Conservation (phyloP, 169 alveolate genomes). For the Toxoplasma gondii region DNA sequence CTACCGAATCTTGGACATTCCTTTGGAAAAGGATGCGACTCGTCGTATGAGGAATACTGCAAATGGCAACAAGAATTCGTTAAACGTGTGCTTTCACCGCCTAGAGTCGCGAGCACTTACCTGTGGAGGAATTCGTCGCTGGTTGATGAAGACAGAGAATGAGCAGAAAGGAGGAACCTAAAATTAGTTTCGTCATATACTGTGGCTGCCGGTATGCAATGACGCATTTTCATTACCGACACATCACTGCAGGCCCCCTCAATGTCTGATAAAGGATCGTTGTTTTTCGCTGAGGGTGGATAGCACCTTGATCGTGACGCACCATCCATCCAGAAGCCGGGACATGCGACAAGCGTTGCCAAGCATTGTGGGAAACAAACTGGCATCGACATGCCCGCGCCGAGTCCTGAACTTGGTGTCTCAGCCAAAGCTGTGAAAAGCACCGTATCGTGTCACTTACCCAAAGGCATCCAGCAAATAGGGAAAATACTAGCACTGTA, state of each 20-base stretch:
- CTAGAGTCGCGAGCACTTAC: background rate
- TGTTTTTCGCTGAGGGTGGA: background rate
- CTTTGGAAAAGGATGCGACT: slow-evolving; percentile 79
- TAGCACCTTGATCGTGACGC: background rate
- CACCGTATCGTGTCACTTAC: slow-evolving; percentile 45
- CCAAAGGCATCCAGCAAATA: slow-evolving; percentile 83
- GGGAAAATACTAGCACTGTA: slow-evolving; percentile 83
- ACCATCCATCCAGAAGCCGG: slow-evolving; percentile 88
- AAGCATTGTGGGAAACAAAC: slow-evolving; percentile 85
- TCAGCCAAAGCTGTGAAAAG: background rate
- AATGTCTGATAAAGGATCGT: slow-evolving; percentile 22
- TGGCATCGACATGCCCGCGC: slow-evolving; percentile 57
- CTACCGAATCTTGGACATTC: slow-evolving; percentile 77
- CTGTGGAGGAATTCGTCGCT: slow-evolving; percentile 82
- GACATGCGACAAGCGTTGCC: slow-evolving; percentile 86
- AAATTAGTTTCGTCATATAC: background rate
- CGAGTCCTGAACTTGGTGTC: slow-evolving; percentile 25
- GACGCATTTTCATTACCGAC: slow-evolving; percentile 63
- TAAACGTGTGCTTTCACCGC: background rate
- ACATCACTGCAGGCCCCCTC: slow-evolving; percentile 77
- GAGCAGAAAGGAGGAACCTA: slow-evolving; percentile 87
- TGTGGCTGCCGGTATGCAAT: background rate
- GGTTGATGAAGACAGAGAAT: slow-evolving; percentile 82
- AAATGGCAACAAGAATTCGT: background rate
- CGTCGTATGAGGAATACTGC: slow-evolving; percentile 79